Evolutionary conservation across 2,329 filamentous ascomycete species (phyloP), one percentile per base, ranked within the genome.

Genomic region (Beauveria rudraprayagi): DNA sequence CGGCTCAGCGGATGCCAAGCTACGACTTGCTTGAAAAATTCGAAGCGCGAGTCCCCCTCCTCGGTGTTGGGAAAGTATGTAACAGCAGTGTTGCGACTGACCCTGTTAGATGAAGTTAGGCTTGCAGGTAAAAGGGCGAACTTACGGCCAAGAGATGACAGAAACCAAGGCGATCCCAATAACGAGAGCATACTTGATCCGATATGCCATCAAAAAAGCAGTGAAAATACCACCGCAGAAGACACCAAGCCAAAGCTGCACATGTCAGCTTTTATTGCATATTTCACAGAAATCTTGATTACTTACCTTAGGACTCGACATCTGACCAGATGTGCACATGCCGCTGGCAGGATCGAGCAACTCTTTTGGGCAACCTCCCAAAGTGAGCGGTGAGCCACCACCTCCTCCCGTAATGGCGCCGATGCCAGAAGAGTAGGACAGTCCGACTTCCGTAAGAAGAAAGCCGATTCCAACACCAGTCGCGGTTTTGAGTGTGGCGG

Each of bases 361-460:
- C 52, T 86, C 79, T 0, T 78, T 68, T 0, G 83, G 79, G 67
- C 91, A 96, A 4, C 91, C 92, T 1, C 85, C 91, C 50, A 96
- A 79, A 41, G 90, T 83, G 34, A 94, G 79, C 0, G 92, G 91
- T 0, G 90, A 92, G 1, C 82, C 78, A 24, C 72, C 72, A 14
- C 71, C 72, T 4, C 84, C 84, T 30, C 91, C 91, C 0, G 89
- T 91, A 63, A 96, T 86, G 37, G 90, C 81, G 17, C 92, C 91
- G 67, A 96, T 92, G 61, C 92, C 92, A 51, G 89, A 86, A 24
- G 85, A 87, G 71, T 94, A 94, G 0, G 89, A 91, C 65, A 88
- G 78, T 1, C 85, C 85, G 63, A 85, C 85, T 64, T 85, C 79
- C 0, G 84, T 86, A 26, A 88, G 75, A 65, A 87, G 86, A 43